Evolutionary conservation across 1,284 basidiomycete genomes (phyloP).

Genomic region (Mycena sp.): DNA sequence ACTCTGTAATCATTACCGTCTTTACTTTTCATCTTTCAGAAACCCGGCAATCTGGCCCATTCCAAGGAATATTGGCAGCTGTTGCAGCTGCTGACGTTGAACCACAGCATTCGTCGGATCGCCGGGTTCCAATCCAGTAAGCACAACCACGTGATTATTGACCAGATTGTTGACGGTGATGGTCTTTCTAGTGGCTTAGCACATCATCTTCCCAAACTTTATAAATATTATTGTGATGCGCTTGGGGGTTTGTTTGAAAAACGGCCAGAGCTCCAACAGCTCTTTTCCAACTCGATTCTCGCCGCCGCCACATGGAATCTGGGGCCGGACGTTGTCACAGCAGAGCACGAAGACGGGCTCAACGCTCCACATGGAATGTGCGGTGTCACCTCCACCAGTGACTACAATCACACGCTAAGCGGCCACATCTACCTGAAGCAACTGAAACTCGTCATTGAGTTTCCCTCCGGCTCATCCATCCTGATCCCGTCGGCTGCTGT

Average conservation of each 20-base stretch:
- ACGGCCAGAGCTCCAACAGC: not conserved
- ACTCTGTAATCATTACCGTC: not conserved
- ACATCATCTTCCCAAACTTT: not conserved
- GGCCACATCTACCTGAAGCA: too few relatives aligned
- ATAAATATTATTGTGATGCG: not conserved
- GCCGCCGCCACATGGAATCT: not conserved
- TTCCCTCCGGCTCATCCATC: too few relatives aligned
- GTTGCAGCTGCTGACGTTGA: not conserved
- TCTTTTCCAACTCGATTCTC: not conserved
- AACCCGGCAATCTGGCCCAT: not conserved
- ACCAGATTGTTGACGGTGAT: not conserved
- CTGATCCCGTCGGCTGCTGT: too few relatives aligned
- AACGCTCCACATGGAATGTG: too few relatives aligned
- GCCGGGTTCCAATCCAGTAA: not conserved
- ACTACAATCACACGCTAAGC: too few relatives aligned
- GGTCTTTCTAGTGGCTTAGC: slow-evolving; percentile 3
- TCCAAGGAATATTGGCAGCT: not conserved
- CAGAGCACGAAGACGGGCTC: too few relatives aligned
- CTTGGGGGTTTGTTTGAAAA: not conserved
- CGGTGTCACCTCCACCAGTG: too few relatives aligned
- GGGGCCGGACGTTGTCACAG: too few relatives aligned
- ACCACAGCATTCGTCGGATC: not conserved
- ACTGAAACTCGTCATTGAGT: too few relatives aligned
- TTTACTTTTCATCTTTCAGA: not conserved
- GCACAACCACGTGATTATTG: not conserved